Base-by-base conservation (phyloP, 2,329 filamentous ascomycete species). In the Epicoccum sorghinum region DNA sequence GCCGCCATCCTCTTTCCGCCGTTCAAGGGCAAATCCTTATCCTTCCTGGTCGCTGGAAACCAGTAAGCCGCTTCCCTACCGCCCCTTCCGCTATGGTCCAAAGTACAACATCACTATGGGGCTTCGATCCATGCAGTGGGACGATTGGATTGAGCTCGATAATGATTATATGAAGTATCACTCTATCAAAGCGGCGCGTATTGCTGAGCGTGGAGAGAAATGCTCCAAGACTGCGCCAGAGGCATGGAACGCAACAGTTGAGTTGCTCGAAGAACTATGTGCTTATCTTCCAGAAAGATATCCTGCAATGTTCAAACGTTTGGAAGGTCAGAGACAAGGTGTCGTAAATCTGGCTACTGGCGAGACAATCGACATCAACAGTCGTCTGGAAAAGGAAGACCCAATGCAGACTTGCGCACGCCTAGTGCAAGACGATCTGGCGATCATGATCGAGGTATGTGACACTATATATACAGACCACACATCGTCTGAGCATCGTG, bases 61-160 rank as follows among this genome's bases (percentile, higher is more conserved):
- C n/a, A 90, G 88, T 1, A 87, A 88, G 55, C 89, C 90, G 0
- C 82, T 91, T 0, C 88, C 89, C 0, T 93, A 93, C 74, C 83
- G 90, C 5, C 89, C 90, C 0, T 93, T 93, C 72, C 84, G 88
- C 63, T 85, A 91, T 70, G 89, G 90, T 0, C 89, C 89, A 7
- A 89, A 86, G 57, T 91, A 92, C 72, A 83, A 89, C 66, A 82
- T 90, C 53, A 92, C 87, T 1, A 89, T 93, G 87, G 89, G 90
- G 0, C 79, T 93, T 2, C 83, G 89, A n/a, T 83, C 80, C 7
- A 82, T 90, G 77, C 79, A 84, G 29, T 86, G 85, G 74, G 83
- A 88, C 47, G 86, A 91, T 52, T 93, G 90, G 90, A 91, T 93
- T 66, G 89, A 96, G 74, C 83, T 96, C 24, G 91, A 96, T 75